Conservation (phyloP, 768 basidiomycete species). For the Leucocoprinus birnbaumii region DNA sequence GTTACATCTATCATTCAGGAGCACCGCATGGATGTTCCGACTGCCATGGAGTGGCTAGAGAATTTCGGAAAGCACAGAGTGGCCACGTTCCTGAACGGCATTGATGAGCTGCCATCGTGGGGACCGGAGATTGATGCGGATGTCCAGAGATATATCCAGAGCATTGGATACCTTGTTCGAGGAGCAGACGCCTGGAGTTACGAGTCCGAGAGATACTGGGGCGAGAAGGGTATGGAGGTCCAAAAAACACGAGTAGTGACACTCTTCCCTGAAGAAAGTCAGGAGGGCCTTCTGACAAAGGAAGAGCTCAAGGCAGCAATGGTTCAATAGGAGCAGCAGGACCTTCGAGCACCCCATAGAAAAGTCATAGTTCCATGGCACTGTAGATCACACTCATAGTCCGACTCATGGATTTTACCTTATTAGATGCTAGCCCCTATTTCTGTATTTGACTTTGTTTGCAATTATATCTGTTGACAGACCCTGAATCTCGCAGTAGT, state of each 20-base stretch:
- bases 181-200: constrained; percentile 16
- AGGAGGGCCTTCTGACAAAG: constrained; percentile 4
- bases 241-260: constrained; percentile 19
- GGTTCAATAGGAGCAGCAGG: background rate
- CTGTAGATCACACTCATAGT: background rate
- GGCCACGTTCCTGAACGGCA: constrained; percentile 6
- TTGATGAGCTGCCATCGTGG: constrained; percentile 15
- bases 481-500: background rate
- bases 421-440: background rate
- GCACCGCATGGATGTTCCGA: constrained; percentile 13
- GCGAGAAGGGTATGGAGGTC: constrained; percentile 16
- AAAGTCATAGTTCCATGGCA: too few species aligned
- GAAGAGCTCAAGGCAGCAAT: constrained; percentile 2
- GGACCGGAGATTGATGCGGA: constrained; percentile 13
- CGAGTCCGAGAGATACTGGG: constrained; percentile 14
- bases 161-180: constrained; percentile 8
- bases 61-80: constrained; percentile 7
- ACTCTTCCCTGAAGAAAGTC: constrained; percentile 13
- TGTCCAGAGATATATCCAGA: constrained; percentile 15
- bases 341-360: too few species aligned
- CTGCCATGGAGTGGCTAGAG: constrained; percentile 17
- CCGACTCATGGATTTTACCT: background rate
- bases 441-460: constrained; percentile 9
- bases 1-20: constrained; percentile 19
- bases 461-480: background rate